These are phyloP conservation scores for Citrus maxima DNA, from an alignment of 345 rosid species.

Conservation along the genomic window DNA sequence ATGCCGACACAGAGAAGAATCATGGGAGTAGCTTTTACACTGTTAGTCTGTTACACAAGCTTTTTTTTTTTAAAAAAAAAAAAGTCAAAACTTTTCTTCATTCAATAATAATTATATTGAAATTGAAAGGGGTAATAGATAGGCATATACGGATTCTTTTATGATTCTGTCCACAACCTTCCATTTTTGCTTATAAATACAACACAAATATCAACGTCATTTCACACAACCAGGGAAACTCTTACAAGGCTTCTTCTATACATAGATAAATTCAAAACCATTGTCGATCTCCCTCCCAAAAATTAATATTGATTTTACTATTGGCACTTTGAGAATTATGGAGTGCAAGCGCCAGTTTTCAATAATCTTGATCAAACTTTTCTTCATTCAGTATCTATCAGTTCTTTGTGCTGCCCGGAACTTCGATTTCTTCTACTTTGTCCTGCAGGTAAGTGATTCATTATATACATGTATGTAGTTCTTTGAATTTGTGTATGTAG, in stretches of 20 bases:
- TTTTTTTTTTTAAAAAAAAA: background rate
- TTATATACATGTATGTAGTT: too few species aligned
- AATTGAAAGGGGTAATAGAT: background rate
- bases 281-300: too few species aligned
- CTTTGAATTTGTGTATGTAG: too few species aligned
- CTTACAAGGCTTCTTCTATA: too few species aligned
- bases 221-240: background rate
- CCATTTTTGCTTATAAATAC: conserved; percentile 18
- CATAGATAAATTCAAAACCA: too few species aligned
- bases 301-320: too few species aligned
- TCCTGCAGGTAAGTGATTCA: conserved; percentile 58
- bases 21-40: background rate
- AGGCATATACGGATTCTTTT: background rate
- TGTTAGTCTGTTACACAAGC: background rate
- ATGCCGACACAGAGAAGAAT: background rate
- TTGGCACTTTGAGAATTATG: conserved; percentile 23
- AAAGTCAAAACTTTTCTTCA: too few species aligned
- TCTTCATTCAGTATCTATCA: conserved; percentile 28
- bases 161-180: conserved; percentile 5
- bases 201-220: background rate
- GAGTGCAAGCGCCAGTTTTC: background rate
- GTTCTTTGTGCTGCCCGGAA: conserved; percentile 49
- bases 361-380: conserved; percentile 26
- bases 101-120: background rate
- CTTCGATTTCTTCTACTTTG: conserved; percentile 97